Conservation (phyloP, 768 basidiomycete species). For the Russula dissimulans region DNA sequence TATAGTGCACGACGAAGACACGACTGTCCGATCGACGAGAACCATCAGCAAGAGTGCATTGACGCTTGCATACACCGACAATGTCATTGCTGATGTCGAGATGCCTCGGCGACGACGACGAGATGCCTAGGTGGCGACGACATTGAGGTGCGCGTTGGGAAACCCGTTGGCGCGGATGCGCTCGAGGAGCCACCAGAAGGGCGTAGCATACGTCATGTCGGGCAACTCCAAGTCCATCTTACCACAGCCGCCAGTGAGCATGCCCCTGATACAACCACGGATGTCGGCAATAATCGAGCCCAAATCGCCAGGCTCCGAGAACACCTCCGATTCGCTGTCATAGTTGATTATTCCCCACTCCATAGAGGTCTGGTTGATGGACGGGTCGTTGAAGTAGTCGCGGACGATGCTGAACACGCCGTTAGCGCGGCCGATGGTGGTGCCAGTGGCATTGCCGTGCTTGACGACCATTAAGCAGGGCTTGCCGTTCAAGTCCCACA, state of each 20-base stretch:
- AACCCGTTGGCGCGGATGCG: slow-evolving; percentile 14
- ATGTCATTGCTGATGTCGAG: background rate
- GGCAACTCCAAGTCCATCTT: slow-evolving; percentile 15
- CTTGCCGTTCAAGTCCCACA: slow-evolving; percentile 25
- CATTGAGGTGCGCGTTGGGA: slow-evolving; percentile 10
- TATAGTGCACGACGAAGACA: no score
- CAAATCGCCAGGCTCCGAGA: slow-evolving; percentile 32
- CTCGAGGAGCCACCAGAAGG: slow-evolving; percentile 9
- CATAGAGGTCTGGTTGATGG: slow-evolving; percentile 21
- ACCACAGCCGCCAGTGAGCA: slow-evolving; percentile 31
- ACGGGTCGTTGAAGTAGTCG: slow-evolving; percentile 22
- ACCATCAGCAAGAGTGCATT: no score
- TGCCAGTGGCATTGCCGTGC: slow-evolving; percentile 28
- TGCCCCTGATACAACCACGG: slow-evolving; percentile 28
- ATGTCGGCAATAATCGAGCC: slow-evolving; percentile 28
- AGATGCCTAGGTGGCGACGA: background rate
- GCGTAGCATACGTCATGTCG: slow-evolving; percentile 31
- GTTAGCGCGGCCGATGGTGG: slow-evolving; percentile 30
- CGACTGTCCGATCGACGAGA: no score
- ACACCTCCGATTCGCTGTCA: slow-evolving; percentile 25
- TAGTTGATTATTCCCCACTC: slow-evolving; percentile 27
- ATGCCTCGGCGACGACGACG: background rate
- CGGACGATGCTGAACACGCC: slow-evolving; percentile 29
- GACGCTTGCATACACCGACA: no score
- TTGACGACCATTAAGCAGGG: slow-evolving; percentile 30